Evolutionary conservation across 345 rosid species (phyloP), one percentile per base, ranked within the genome.

Genomic region (Sonneratia alba): DNA sequence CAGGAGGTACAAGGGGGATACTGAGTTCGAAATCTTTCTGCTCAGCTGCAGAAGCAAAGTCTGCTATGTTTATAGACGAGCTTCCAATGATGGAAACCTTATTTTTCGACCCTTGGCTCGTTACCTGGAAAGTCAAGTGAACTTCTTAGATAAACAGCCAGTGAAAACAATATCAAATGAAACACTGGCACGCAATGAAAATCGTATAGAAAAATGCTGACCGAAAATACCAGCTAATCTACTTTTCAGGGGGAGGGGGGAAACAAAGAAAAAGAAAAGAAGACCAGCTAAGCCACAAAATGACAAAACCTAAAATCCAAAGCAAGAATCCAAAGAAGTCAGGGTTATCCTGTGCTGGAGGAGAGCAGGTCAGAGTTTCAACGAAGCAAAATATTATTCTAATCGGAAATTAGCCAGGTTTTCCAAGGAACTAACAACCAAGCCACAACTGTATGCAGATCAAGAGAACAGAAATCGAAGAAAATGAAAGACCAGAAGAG

Each of bases 41-140:
- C 70, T 79, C 85, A 38, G 83, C 79, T 6, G 71, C 67, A 74
- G 87, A 75, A 24, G 88, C 93, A 73, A 79, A 89, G 48, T 92
- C 92, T 18, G 92, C 89, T 5, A 92, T 83, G 76, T 92, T 89
- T 76, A 90, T 56, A 0, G 72, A 71, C 4, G 85, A 84, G 11
- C 86, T 78, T 74, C 96, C 96, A 75, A 87, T 75, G 34, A 84
- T 65, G 37, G 85, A 78, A 65, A 79, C 80, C 79, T 82, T 90
- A 74, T 51, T 80, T 81, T 81, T 85, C 22, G 78, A 78, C 70
- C 86, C 88, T 75, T 81, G 88, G 67, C 75, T 62, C 18, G 36
- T 22, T 40, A 34, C 73, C 78, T 70, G 66, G 11, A 27, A 1
- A 13, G n/a, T 47, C 34, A 22, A 67, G 32, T 6, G 40, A 62